Evolutionary conservation across 805 yeast genomes (phyloP).

Genomic region (Saccharomycopsis javanensis): DNA sequence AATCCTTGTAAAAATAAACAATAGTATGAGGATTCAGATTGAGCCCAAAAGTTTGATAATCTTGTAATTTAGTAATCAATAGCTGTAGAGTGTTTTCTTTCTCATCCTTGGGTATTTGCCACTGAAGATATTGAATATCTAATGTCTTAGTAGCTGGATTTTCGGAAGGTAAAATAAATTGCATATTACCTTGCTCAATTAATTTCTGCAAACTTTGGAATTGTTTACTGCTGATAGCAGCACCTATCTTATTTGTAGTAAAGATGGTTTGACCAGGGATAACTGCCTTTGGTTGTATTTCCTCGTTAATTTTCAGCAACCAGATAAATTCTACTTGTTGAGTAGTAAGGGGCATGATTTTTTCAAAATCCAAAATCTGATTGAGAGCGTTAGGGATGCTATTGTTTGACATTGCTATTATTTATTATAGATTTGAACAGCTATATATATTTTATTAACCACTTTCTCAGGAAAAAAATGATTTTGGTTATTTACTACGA

Average conservation of each 20-base stretch:
- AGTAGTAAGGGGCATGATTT: slow-evolving; percentile 5
- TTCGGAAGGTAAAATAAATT: slow-evolving; percentile 14
- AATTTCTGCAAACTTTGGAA: slow-evolving; percentile 7
- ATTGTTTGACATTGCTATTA: neutral
- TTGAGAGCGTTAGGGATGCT: slow-evolving; percentile 5
- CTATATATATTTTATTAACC: no score
- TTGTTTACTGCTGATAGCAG: slow-evolving; percentile 5
- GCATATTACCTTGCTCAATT: neutral
- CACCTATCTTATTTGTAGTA: neutral
- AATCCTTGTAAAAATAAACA: slow-evolving; percentile 14
- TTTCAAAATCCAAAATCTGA: slow-evolving; percentile 8
- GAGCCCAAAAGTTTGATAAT: slow-evolving; percentile 11
- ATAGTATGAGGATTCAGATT: slow-evolving; percentile 15
- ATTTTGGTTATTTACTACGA: no score
- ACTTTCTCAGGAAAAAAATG: no score
- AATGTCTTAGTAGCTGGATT: slow-evolving; percentile 11
- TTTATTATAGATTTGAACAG: neutral
- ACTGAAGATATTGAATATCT: slow-evolving; percentile 18
- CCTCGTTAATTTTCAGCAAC: slow-evolving; percentile 8
- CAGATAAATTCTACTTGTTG: slow-evolving; percentile 16
- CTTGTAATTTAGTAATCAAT: slow-evolving; percentile 10
- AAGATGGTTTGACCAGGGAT: neutral
- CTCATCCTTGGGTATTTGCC: slow-evolving; percentile 12
- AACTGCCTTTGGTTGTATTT: neutral
- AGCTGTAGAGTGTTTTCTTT: slow-evolving; percentile 4